A percentile compares a stretch with the other conserved stretches of the same genome.
These are phyloP conservation scores for Fusarium kyushuense DNA, from an alignment of 2,329 filamentous ascomycete species.

Conservation along the genomic window DNA sequence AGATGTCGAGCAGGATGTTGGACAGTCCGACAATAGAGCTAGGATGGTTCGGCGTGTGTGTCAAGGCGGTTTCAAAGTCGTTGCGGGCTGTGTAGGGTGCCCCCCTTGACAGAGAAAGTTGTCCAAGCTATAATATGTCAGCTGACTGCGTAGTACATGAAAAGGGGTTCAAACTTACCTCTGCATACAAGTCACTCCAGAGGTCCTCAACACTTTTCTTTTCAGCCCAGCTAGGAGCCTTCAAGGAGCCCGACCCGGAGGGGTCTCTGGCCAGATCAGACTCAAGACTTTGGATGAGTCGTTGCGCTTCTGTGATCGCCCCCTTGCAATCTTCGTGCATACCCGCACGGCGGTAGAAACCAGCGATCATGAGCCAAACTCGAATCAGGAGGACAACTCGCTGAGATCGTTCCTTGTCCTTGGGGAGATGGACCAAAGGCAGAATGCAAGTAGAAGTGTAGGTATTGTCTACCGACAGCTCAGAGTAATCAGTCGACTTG, in stretches of 20 bases:
- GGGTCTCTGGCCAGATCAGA: slow-evolving; percentile 71
- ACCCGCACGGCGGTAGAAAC: slow-evolving; percentile 84
- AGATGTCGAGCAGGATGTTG: slow-evolving; percentile 87
- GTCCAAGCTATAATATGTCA: slow-evolving; percentile 68
- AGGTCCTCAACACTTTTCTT: slow-evolving; percentile 85
- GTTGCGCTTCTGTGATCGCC: slow-evolving; percentile 83
- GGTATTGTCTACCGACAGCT: slow-evolving; percentile 55
- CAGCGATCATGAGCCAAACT: slow-evolving; percentile 91
- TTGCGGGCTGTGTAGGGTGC: slow-evolving; percentile 76
- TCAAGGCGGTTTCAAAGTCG: slow-evolving; percentile 85
- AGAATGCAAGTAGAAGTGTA: slow-evolving; percentile 62
- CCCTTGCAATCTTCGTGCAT: slow-evolving; percentile 84
- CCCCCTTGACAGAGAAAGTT: slow-evolving; percentile 72
- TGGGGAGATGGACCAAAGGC: slow-evolving; percentile 66
- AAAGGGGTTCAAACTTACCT: slow-evolving; percentile 66
- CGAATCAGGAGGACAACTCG: slow-evolving; percentile 72
- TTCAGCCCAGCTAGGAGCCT: slow-evolving; percentile 79
- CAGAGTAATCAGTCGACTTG: slow-evolving; percentile 56
- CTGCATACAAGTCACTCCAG: slow-evolving; percentile 84
- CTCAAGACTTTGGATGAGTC: slow-evolving; percentile 79
- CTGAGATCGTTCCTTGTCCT: slow-evolving; percentile 64
- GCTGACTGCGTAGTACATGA: background rate
- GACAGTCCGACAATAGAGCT: slow-evolving; percentile 84
- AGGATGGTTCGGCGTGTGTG: slow-evolving; percentile 82
- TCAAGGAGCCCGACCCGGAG: slow-evolving; percentile 71